A percentile compares a stretch with the other conserved stretches of the same genome.
These are phyloP conservation scores for Penicillium vulpinum DNA, from an alignment of 2,329 filamentous ascomycete genomes.

Conservation along the genomic window DNA sequence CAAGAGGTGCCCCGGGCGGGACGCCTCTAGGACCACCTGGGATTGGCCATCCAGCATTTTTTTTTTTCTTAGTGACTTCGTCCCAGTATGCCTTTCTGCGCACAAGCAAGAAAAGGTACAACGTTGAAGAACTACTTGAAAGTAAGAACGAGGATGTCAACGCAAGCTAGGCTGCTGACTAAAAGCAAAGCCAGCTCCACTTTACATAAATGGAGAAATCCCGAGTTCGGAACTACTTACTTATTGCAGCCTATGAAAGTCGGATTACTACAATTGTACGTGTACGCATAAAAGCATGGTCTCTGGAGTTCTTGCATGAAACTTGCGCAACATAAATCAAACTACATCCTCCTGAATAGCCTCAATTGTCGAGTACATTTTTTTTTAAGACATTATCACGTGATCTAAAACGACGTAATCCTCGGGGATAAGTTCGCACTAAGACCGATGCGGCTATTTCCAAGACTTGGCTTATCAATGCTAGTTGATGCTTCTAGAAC, in stretches of 20 bases:
- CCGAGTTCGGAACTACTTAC: background rate
- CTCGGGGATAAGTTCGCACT: conserved; percentile 5
- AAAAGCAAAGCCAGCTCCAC: conserved; percentile 16
- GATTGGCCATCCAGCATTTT: conserved; percentile 38
- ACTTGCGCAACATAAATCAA: background rate
- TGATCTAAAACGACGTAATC: background rate
- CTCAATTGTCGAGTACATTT: no score
- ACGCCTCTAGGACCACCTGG: conserved; percentile 36
- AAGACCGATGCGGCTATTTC: conserved; percentile 6
- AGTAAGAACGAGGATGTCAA: conserved; percentile 12
- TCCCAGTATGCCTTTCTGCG: conserved; percentile 26
- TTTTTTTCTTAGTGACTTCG: conserved; percentile 27
- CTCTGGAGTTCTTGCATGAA: background rate
- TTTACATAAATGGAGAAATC: conserved; percentile 8
- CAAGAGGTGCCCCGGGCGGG: conserved; percentile 28
- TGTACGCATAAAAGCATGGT: background rate
- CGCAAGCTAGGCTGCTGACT: conserved; percentile 21
- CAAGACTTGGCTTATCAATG: background rate
- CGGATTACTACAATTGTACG: background rate
- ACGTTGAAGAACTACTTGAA: conserved; percentile 6
- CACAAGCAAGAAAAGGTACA: conserved; percentile 14
- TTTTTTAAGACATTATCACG: no score
- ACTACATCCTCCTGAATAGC: background rate
- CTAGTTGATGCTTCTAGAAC: background rate
- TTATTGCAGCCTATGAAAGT: background rate